phyloP scores from a whole-genome alignment of 1,139 yeast genomes.

The Yamadazyma spencermartinsiae region DNA sequence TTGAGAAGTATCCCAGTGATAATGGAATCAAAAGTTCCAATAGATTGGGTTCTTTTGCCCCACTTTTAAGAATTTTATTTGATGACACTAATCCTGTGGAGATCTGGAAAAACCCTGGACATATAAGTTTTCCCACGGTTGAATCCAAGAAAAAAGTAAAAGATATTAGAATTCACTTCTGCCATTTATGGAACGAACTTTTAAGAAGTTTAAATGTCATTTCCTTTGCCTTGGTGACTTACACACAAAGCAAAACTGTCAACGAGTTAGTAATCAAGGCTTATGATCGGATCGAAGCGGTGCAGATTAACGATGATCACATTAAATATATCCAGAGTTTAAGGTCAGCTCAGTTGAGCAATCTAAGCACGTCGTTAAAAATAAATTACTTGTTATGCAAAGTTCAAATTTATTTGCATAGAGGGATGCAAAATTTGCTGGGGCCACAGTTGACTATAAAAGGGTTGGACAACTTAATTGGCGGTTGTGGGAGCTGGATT shows the following conservation, averaged over 20 bases:
- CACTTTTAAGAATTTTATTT: conserved; percentile 18
- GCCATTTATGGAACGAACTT: conserved; percentile 39
- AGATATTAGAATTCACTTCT: conserved; percentile 33
- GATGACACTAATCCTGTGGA: conserved; percentile 22
- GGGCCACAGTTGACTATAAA: conserved; percentile 25
- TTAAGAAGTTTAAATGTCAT: conserved; percentile 35
- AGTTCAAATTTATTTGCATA: conserved; percentile 24
- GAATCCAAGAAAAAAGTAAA: conserved; percentile 21
- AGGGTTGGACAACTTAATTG: conserved; percentile 24
- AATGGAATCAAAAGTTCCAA: conserved; percentile 5
- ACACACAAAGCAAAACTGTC: conserved; percentile 22
- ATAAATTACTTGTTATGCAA: conserved; percentile 32
- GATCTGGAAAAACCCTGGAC: conserved; percentile 41
- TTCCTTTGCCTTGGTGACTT: conserved; percentile 28
- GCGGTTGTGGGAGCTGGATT: conserved; percentile 29
- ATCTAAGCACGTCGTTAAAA: conserved; percentile 24
- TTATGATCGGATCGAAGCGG: conserved; percentile 26
- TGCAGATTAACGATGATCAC: conserved; percentile 27
- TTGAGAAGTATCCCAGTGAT: conserved; percentile 14
- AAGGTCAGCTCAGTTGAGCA: conserved; percentile 19
- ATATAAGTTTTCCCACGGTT: conserved; percentile 21
- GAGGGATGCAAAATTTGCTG: conserved; percentile 25
- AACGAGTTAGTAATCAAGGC: conserved; percentile 25
- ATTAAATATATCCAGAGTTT: conserved; percentile 23
- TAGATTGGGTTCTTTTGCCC: conserved; percentile 12